These are phyloP conservation scores for Carallia pectinifolia DNA, from an alignment of 345 rosid genomes.

Conservation along the genomic window DNA sequence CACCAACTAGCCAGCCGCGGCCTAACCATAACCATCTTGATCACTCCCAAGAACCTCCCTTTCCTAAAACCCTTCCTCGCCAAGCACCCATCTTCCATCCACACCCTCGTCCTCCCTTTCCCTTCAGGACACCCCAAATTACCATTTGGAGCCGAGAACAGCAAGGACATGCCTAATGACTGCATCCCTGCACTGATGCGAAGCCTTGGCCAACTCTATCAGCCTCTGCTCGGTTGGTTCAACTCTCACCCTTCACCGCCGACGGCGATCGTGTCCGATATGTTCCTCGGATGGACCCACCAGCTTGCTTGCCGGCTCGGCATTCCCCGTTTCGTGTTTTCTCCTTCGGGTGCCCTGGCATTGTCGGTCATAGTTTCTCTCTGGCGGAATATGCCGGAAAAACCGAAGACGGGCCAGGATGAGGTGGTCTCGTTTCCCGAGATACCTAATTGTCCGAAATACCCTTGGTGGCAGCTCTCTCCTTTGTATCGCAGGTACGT, in stretches of 20 bases:
- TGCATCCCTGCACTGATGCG: constrained; percentile 9
- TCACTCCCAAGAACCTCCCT: constrained; percentile 44
- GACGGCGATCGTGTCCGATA: constrained; percentile 55
- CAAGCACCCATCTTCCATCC: constrained; percentile 19
- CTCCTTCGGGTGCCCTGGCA: constrained; percentile 48
- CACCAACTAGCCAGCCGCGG: constrained; percentile 44
- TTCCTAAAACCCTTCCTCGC: constrained; percentile 39
- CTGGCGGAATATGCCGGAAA: constrained; percentile 28
- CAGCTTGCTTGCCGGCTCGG: constrained; percentile 44
- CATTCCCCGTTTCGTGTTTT: constrained; percentile 46
- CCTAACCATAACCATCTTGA: constrained; percentile 41
- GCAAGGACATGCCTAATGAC: neutral
- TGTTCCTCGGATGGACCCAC: constrained; percentile 74
- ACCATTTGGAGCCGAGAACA: too few relatives aligned
- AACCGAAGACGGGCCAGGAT: constrained; percentile 1
- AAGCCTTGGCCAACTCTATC: constrained; percentile 36
- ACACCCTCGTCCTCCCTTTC: constrained; percentile 35
- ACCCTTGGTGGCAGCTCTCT: constrained; percentile 41
- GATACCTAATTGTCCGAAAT: constrained; percentile 44
- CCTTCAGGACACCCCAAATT: constrained; percentile 6
- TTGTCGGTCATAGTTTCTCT: constrained; percentile 23
- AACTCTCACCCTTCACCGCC: constrained; percentile 45
- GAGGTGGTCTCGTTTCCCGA: constrained; percentile 31
- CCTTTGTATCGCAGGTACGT: neutral
- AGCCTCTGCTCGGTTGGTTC: constrained; percentile 46